Evolutionary conservation across 176 grass and related monocot species (phyloP).

Genomic region (Avena insularis): DNA sequence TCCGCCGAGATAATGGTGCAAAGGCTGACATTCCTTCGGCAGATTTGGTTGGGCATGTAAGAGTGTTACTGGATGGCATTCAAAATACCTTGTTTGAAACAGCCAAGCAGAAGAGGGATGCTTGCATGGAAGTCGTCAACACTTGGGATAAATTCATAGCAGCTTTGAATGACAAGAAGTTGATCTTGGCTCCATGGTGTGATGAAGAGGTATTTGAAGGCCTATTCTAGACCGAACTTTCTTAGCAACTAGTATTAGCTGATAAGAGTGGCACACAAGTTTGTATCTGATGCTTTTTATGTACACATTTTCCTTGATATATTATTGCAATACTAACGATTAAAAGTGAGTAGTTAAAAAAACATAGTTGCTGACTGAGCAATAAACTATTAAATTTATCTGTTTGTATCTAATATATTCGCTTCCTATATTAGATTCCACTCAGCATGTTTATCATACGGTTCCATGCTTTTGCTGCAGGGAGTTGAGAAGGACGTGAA

Average conservation of each 20-base stretch:
- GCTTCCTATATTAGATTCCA: not conserved
- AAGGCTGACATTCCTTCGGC: slow-evolving; percentile 67
- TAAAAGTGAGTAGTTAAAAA: no score
- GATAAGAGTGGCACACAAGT: not conserved
- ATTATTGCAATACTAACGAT: no score
- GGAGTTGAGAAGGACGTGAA: slow-evolving; percentile 71
- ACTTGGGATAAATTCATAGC: slow-evolving; percentile 84
- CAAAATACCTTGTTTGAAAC: slow-evolving; percentile 72
- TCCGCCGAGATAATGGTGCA: slow-evolving; percentile 73
- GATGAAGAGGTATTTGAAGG: slow-evolving; percentile 71
- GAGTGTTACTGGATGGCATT: slow-evolving; percentile 54
- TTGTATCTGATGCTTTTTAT: not conserved
- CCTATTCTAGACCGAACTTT: not conserved
- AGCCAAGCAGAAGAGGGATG: slow-evolving; percentile 85
- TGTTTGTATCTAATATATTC: no score
- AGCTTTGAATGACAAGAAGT: slow-evolving; percentile 65
- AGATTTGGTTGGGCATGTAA: slow-evolving; percentile 66
- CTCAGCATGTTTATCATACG: not conserved
- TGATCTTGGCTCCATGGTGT: slow-evolving; percentile 84
- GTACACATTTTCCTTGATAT: no score
- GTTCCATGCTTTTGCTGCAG: slow-evolving; percentile 29
- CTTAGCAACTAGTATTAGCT: not conserved
- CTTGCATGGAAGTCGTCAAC: slow-evolving; percentile 62
- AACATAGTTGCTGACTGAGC: no score
- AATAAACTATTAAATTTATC: no score